Percentiles rank a stretch among this genome's conserved stretches.
Conservation (phyloP, 1,284 basidiomycete species). For the Sanghuangporus baumii region DNA sequence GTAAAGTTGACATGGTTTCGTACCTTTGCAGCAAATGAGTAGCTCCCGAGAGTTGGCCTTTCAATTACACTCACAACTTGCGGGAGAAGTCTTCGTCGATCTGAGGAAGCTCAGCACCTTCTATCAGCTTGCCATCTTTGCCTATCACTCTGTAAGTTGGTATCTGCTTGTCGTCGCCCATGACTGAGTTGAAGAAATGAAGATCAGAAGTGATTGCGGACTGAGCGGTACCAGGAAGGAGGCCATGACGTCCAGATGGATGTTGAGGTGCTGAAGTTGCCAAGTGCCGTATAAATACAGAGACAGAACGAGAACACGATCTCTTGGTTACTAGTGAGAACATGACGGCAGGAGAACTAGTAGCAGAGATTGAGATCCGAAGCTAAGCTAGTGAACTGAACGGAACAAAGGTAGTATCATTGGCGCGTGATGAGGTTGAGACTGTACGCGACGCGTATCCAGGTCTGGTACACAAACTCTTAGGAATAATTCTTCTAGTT, state of each 20-base stretch:
- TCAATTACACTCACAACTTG: slow-evolving; percentile 46
- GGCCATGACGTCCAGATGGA: slow-evolving; percentile 28
- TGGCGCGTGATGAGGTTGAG: not conserved
- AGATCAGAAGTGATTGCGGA: slow-evolving; percentile 64
- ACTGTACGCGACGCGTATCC: not conserved
- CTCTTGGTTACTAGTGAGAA: not conserved
- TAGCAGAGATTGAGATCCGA: not conserved
- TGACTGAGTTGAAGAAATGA: slow-evolving; percentile 74
- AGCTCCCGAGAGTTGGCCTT: not conserved
- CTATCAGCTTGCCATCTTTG: slow-evolving; percentile 64
- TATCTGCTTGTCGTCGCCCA: slow-evolving; percentile 53
- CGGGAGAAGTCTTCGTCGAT: slow-evolving; percentile 70
- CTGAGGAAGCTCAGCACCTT: slow-evolving; percentile 70
- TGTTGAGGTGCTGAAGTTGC: slow-evolving; percentile 15
- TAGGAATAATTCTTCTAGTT: not conserved
- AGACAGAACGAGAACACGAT: not conserved
- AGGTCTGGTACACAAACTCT: not conserved
- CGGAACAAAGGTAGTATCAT: not conserved
- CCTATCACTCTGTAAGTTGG: slow-evolving; percentile 82
- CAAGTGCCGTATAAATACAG: not conserved
- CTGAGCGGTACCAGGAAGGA: slow-evolving; percentile 50
- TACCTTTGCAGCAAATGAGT: slow-evolving; percentile 40
- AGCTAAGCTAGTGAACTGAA: not conserved
- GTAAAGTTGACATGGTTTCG: slow-evolving; percentile 79
- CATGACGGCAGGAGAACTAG: not conserved